These are phyloP conservation scores for Ceriops tagal DNA, from an alignment of 345 rosid genomes.

Conservation along the genomic window DNA sequence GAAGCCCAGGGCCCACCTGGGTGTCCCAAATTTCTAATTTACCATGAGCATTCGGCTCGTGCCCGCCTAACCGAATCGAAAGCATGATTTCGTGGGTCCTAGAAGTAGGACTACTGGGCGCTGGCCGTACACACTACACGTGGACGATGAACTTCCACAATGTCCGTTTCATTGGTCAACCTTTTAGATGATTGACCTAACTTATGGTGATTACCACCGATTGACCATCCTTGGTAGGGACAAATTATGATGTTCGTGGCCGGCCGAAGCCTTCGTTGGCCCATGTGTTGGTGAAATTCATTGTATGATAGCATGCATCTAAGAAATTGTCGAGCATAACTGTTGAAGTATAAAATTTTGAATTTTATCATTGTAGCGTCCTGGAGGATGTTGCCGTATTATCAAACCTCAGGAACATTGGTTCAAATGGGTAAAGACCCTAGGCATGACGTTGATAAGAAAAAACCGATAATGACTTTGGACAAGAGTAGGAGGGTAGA, in stretches of 20 bases:
- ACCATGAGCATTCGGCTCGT: constrained; percentile 19
- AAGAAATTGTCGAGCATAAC: neutral
- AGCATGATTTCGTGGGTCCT: constrained; percentile 19
- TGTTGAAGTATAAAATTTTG: too few relatives aligned
- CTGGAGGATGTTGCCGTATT: too few relatives aligned
- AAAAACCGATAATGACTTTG: neutral
- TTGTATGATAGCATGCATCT: too few relatives aligned
- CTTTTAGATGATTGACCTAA: constrained; percentile 8
- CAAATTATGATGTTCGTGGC: neutral
- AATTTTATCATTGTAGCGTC: too few relatives aligned
- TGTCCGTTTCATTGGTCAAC: constrained; percentile 7
- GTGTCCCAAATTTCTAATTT: constrained; percentile 13
- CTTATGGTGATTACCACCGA: constrained; percentile 13
- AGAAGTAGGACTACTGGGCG: neutral
- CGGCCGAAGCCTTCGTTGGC: neutral
- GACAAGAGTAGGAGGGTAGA: neutral
- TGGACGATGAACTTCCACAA: neutral
- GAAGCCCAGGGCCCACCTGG: constrained; percentile 8
- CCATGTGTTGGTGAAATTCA: neutral
- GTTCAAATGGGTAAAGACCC: too few relatives aligned
- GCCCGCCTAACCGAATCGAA: neutral
- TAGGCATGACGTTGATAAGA: neutral
- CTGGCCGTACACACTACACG: constrained; percentile 3
- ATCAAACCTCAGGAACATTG: too few relatives aligned
- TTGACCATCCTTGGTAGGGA: constrained; percentile 7